Base-by-base conservation (phyloP, 768 basidiomycete species). In the Psilocybe sp. region DNA sequence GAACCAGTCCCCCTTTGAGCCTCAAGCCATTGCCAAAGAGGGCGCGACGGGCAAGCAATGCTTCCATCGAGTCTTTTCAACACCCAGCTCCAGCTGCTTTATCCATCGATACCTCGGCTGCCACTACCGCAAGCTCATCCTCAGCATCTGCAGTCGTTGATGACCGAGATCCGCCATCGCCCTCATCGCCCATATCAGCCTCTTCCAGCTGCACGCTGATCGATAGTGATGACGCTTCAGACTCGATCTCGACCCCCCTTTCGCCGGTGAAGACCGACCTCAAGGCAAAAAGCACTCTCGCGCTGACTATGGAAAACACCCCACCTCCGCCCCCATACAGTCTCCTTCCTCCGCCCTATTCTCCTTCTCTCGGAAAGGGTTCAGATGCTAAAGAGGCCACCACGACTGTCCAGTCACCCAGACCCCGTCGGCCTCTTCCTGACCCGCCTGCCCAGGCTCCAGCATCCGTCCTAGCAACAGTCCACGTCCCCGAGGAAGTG, bases 321-420 rank as follows among this genome's bases (percentile, higher is more conserved):
- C 34, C 44, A 16, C 44, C 51, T 10, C 50, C 47, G 5, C 54
- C 54, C 12, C 50, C 54, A 15, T 55, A 55, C 18, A 44, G 46
- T 0, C 38, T 47, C 1, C 49, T 47, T 1, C 54, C 54, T 12
- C 54, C 54, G 13, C 54, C 54, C 1, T 55, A 55, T 16, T 51
- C 54, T 10, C 35, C 49, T 19, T 40, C 50, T 7, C 37, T 39
- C 9, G 23, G 4, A 28, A 28, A 28, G 23, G 23, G 23, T 3
- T 28, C 23, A 28, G 23, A 28, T 28, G 23, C 23, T 7, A 28
- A 28, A 28, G 23, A 28, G 23, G 23, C 20, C 40, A 18, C 36
- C 35, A 8, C 13, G 23, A 19, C 28, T 41, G 5, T 39, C 36
- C 18, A 18, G 35, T 32, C 34, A 42, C 11, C 9, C 47, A 12